Base-by-base conservation (phyloP, 2,329 filamentous ascomycete genomes). In the Aspergillus transmontanensis region DNA sequence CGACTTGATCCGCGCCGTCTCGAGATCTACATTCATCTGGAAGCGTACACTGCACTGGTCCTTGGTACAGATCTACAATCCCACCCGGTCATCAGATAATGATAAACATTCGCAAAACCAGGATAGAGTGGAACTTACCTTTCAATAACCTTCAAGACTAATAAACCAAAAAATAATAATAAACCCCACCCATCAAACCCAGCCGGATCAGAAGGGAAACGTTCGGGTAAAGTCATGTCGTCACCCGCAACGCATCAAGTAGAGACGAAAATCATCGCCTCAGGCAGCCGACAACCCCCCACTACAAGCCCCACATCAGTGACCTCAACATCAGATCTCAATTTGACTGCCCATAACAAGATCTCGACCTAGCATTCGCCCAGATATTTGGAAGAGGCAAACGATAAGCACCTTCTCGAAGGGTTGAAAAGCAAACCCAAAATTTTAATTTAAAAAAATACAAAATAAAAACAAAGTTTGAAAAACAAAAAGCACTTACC, bases 1-100 rank as follows among this genome's bases (percentile, higher is more conserved):
- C 11, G 67, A 67, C 6, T 57, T 66, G 58, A 80, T 77, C 55
- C 73, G 71, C 41, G 69, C 70, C n/a, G 66, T 60, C 63, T 77
- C 69, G 9, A 80, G 70, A 64, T 70, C 55, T 30, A 53, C 58
- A 63, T 60, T 21, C 32, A 62, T 64, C 56, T 26, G 23, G 21
- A 28, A 48, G 3, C 12, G 23, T 48, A 28, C 23, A 28, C 43
- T 48, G 23, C 23, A 26, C 45, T 28, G 23, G 6, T 28, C 12
- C 12, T 16, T 28, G 14, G 46, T 50, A 50, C 26, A 46, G 43
- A 14, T 23, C 43, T 46, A 46, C 21, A 46, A 46, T 46, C 43
- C 39, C 39, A 41, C 39, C 12, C 9, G 4, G 14, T 19, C 21
- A 48, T 48, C 12, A 14, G 45, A 48, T 48, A 48, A 48, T 26